Evolutionary conservation across 1,284 basidiomycete genomes (phyloP), one percentile per base, ranked within the genome.

Genomic region (Tilletia walkeri): DNA sequence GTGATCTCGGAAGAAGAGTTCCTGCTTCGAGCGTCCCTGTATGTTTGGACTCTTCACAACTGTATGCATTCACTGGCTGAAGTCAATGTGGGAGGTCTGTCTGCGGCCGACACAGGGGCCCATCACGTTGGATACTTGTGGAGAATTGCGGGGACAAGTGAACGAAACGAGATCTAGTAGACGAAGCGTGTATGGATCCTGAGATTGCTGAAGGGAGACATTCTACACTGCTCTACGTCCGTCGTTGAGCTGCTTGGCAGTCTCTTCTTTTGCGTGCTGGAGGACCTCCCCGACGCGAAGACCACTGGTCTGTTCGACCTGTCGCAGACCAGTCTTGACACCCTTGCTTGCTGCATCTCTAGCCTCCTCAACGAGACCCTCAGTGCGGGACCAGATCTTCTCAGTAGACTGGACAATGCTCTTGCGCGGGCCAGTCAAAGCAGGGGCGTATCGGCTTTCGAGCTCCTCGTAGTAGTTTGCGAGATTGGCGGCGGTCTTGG

Each of bases 401-500:
- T 70, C 34, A 0, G 59, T 65, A 16, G 66, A 16, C 6, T 63
- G 16, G 41, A 73, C 67, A 18, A 69, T 41, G 12, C 16, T 39
- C 3, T 71, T 65, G n/a, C 81, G 74, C 10, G 77, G 71, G 34
- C 75, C 73, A 2, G 71, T 74, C n/a, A 79, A 65, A 10, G 71
- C 45, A 0, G 80, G 80, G 1, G 67, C 48, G 66, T 78, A 72
- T 24, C 68, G 61, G 14, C 70, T 54, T 49, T 83, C 81, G 16
- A 79, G 7, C 36, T 72, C 49, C 30, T 70, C 72, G 71, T 83
- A 83, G 75, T 79, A 82, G 3, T 54, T 66, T 6, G 67, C 71
- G 12, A 80, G 67, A 69, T 82, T 83, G 61, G 69, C 38, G 2
- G 78, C 56, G n/a, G 81, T 80, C 18, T 78, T 70, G 7, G 83